Base-by-base conservation (phyloP, 768 basidiomycete species). In the Chalciporus pseudorubinellus region DNA sequence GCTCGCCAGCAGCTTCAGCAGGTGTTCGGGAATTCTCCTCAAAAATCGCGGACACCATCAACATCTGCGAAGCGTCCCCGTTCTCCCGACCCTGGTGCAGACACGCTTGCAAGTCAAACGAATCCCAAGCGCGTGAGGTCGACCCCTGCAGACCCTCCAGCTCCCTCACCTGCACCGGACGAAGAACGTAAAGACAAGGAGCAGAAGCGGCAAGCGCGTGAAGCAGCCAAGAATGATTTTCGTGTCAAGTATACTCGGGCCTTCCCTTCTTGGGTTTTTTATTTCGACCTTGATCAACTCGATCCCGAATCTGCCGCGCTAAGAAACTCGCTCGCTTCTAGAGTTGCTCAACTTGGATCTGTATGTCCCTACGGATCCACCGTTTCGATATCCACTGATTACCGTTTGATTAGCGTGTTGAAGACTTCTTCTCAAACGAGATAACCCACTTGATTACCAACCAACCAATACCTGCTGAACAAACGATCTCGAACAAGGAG, bases 361-460 rank as follows among this genome's bases (percentile, higher is more conserved):
- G 95, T 98, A 70, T 61, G 91, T 80, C 40, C 14, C 38, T 36
- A 31, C 26, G 19, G 21, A 33, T 46, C n/a, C 26, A 44, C 19
- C 24, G 44, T 48, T 21, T 44, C 11, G 19, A 46, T 26, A 43
- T 38, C 29, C 29, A 53, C 52, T 44, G 21, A 47, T 46, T 45
- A 39, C n/a, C 14, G 38, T 44, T 39, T 45, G 18, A 52, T 31
- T 62, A 98, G 97, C 77, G 75, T 50, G 80, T 92, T 50, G 92
- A 95, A 44, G 80, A 84, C 54, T 97, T 97, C 77, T 95, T 98
- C 69, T 91, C 89, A 26, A 83, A 78, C 43, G 78, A 83, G 43
- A 82, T 95, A 21, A 94, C 93, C 0, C 95, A 98, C 72, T 77
- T 98, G 56, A 85, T 95, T 64, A 89, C 88, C 47, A 79, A 87